phyloP scores from a whole-genome alignment of 345 rosid genomes.

The Ceriops tagal region DNA sequence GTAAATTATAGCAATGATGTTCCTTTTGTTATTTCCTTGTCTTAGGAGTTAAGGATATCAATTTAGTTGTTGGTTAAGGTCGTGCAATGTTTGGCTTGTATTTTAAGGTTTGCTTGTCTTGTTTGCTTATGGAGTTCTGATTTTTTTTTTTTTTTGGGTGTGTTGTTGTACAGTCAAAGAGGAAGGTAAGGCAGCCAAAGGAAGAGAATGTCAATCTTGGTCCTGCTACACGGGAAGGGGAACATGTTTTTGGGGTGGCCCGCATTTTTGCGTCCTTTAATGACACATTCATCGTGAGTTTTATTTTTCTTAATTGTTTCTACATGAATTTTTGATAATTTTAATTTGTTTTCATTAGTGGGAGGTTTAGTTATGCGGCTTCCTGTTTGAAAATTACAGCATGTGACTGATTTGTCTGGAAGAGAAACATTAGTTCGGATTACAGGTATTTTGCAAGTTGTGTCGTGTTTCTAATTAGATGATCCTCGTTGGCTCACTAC shows the following conservation, averaged over 20 bases:
- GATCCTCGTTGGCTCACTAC: too few relatives aligned
- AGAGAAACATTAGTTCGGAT: conserved; percentile 90
- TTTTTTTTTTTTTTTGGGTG: too few relatives aligned
- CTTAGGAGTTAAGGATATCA: too few relatives aligned
- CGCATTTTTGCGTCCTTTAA: conserved; percentile 87
- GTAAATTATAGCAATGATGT: too few relatives aligned
- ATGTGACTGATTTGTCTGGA: conserved; percentile 88
- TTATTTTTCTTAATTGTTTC: not conserved
- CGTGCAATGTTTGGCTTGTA: too few relatives aligned
- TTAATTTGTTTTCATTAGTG: not conserved
- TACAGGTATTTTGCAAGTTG: conserved; percentile 45
- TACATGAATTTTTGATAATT: not conserved
- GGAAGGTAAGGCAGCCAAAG: conserved; percentile 77
- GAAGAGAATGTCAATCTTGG: conserved; percentile 78
- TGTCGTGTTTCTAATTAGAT: not conserved
- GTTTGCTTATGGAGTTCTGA: not conserved
- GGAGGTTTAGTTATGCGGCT: not conserved
- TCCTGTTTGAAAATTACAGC: conserved; percentile 37
- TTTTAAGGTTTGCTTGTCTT: too few relatives aligned
- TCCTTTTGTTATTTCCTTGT: too few relatives aligned
- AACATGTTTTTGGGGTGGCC: conserved; percentile 77
- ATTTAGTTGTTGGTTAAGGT: too few relatives aligned
- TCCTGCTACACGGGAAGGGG: conserved; percentile 75
- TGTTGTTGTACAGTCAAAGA: conserved; percentile 51
- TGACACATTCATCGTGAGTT: conserved; percentile 81